Evolutionary conservation across 495 filamentous ascomycete genomes (phyloP).

Genomic region (Penicillium macrosclerotiorum): DNA sequence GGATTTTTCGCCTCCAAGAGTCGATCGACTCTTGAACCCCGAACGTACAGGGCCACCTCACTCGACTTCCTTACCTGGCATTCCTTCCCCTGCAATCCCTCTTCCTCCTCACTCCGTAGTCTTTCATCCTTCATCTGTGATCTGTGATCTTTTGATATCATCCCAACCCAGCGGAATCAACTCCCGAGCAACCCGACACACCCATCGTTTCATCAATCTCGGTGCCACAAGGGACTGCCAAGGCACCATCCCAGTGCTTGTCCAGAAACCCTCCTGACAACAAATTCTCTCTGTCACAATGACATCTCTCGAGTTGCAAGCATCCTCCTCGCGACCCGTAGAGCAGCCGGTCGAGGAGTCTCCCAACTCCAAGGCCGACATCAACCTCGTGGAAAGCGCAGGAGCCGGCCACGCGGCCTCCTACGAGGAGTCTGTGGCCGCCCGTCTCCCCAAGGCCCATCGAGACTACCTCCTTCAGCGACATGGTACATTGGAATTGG

Average conservation of each 20-base stretch:
- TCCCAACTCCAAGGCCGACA: conserved; percentile 23
- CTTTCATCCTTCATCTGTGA: neutral
- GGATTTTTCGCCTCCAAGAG: conserved; percentile 5
- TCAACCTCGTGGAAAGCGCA: conserved; percentile 35
- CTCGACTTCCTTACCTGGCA: neutral
- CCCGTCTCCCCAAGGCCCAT: conserved; percentile 37
- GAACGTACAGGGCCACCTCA: too few species aligned
- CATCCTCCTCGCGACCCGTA: conserved; percentile 16
- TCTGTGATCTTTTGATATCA: too few species aligned
- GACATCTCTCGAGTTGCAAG: conserved; percentile 25
- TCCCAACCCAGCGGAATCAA: neutral
- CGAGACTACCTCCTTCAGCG: conserved; percentile 51
- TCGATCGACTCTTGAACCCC: too few species aligned
- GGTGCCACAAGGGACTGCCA: neutral
- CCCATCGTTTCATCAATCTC: neutral
- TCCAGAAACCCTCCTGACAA: neutral
- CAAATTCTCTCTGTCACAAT: conserved; percentile 10
- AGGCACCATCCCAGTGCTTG: neutral
- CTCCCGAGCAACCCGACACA: neutral
- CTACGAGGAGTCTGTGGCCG: conserved; percentile 30
- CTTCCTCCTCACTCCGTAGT: neutral
- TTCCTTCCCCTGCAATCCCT: neutral
- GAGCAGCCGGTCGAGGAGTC: conserved; percentile 11
- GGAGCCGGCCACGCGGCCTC: conserved; percentile 25
- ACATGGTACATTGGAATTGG: conserved; percentile 54